phyloP scores from a whole-genome alignment of 2,329 filamentous ascomycete genomes.

The Paracoccidioides brasiliensis region DNA sequence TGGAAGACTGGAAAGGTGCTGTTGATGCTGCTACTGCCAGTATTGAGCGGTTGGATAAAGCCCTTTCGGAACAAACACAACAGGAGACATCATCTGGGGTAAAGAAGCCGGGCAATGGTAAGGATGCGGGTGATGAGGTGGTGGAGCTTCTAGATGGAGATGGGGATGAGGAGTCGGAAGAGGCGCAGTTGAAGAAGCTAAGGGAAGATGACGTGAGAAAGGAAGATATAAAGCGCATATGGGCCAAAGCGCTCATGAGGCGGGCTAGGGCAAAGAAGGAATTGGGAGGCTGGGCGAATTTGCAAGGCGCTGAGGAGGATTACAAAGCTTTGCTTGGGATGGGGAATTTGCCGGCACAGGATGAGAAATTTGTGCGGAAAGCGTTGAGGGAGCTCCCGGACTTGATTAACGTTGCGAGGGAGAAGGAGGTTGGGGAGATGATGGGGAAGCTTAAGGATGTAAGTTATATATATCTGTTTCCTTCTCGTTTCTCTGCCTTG shows the following conservation, averaged over 20 bases:
- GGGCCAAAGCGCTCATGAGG: slow-evolving; percentile 69
- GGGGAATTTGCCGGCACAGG: slow-evolving; percentile 49
- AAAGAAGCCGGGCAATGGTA: slow-evolving; percentile 11
- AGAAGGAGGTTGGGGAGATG: slow-evolving; percentile 88
- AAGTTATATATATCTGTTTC: slow-evolving; percentile 20
- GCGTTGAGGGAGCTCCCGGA: slow-evolving; percentile 55
- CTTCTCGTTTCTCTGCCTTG: background rate
- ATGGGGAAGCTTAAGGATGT: slow-evolving; percentile 87
- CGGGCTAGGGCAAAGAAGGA: slow-evolving; percentile 61
- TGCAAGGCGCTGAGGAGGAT: slow-evolving; percentile 68
- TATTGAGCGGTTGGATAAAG: slow-evolving; percentile 55
- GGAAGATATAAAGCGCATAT: slow-evolving; percentile 61
- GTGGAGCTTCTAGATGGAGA: slow-evolving; percentile 37
- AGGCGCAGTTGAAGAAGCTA: slow-evolving; percentile 31
- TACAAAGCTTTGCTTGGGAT: slow-evolving; percentile 55
- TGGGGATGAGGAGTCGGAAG: slow-evolving; percentile 26
- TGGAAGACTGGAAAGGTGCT: slow-evolving; percentile 74
- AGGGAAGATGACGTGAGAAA: slow-evolving; percentile 35
- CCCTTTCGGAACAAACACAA: slow-evolving; percentile 35
- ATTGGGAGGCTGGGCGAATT: slow-evolving; percentile 62
- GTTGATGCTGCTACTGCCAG: slow-evolving; percentile 60
- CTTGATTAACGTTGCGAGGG: slow-evolving; percentile 62
- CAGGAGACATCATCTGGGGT: slow-evolving; percentile 12
- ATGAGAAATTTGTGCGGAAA: slow-evolving; percentile 53
- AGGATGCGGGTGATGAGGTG: slow-evolving; percentile 20